Conservation (phyloP, 805 yeast genomes). For the Candida vartiovaarae region DNA sequence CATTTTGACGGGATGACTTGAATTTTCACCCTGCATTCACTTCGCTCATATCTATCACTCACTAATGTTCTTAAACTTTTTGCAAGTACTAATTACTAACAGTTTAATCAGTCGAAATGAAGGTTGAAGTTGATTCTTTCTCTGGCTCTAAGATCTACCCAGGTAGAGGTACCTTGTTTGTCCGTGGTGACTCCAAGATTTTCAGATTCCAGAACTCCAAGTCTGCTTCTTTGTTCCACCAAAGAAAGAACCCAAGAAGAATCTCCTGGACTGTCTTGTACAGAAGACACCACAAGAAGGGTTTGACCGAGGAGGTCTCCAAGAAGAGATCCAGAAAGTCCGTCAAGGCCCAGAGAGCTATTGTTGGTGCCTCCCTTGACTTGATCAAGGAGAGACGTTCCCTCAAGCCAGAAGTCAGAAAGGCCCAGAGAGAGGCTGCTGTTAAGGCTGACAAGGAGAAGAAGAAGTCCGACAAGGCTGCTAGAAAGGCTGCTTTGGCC, state of each 20-base stretch:
- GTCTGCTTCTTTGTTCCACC: conserved; percentile 96
- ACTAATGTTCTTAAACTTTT: too few relatives aligned
- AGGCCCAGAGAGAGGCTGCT: conserved; percentile 94
- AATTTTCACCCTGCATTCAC: too few relatives aligned
- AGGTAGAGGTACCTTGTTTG: conserved; percentile 99
- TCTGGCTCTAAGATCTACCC: conserved; percentile 99
- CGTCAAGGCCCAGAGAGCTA: conserved; percentile 98
- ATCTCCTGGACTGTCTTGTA: conserved; percentile 98
- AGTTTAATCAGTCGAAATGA: conserved; percentile 49
- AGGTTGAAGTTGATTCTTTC: conserved; percentile 99
- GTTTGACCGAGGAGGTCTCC: conserved; percentile 96
- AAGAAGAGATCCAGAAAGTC: conserved; percentile 97
- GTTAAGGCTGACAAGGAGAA: conserved; percentile 76
- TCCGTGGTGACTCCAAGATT: conserved; percentile 99
- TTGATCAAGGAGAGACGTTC: conserved; percentile 97
- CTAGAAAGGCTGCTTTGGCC: conserved; percentile 85
- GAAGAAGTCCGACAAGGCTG: conserved; percentile 87
- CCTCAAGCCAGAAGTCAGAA: conserved; percentile 94
- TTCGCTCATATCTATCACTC: too few relatives aligned
- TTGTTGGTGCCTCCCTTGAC: conserved; percentile 98
- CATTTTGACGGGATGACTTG: too few relatives aligned
- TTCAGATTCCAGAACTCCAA: conserved; percentile 99
- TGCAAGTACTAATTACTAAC: conserved; percentile 13
- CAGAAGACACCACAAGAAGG: conserved; percentile 99
- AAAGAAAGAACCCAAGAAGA: conserved; percentile 99